Evolutionary conservation across 306 rosid genomes (phyloP), one percentile per base, ranked within the genome.

Genomic region (Pachyrhizus erosus): DNA sequence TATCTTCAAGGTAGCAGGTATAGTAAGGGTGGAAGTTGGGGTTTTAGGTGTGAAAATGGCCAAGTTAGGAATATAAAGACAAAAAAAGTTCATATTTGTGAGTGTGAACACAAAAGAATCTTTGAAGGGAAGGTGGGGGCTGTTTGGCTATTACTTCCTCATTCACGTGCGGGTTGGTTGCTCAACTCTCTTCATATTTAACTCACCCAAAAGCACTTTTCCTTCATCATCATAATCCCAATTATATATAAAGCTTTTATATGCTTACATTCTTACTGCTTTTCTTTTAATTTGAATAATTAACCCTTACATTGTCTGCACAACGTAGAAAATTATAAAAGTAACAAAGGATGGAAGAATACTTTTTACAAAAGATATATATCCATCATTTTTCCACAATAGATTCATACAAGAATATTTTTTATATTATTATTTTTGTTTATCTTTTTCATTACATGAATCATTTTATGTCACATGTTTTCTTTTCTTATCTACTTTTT

Each of bases 101-200:
- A 60, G 91, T 91, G 92, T 89, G 92, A 89, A 91, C 70, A 31
- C 70, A 89, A 66, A 66, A 9, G 72, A 66, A 66, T 66, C 15
- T 8, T 66, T 37, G 72, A 20, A 55, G 72, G 11, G 21, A 39
- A n/a, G 33, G 48, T 1, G 3, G 69, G 40, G 27, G 21, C 10
- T 61, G 68, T 67, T 64, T 14, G 26, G 40, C 9, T 11, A 6
- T 14, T 64, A 13, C 9, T 42, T 42, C 13, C 11, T 15, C 23
- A 29, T 33, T 37, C 72, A 34, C 31, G 13, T 37, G 31, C 8
- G 29, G 29, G 31, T 20, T 24, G 9, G 37, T 58, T 57, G 67
- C 67, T 34, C 24, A 27, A 11, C n/a, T 11, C 21, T 64, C 2
- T 31, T 65, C 13, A 65, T n/a, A n/a, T 33, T 65, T 31, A 31